Base-by-base conservation (phyloP, 2,329 filamentous ascomycete species). In the Zalaria obscura region DNA sequence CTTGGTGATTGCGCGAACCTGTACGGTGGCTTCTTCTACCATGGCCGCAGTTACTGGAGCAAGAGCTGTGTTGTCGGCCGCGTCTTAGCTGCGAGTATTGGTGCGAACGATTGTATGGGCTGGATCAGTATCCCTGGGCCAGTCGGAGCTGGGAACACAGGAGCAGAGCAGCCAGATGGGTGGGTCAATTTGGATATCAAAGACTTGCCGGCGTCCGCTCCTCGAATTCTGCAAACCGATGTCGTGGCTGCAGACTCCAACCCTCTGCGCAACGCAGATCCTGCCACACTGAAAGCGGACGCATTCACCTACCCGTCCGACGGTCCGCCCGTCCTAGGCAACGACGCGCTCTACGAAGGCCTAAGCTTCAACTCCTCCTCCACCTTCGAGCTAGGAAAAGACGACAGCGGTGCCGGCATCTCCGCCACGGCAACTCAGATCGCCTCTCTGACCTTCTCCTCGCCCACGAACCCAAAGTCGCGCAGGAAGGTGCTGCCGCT, bases 31-130 rank as follows among this genome's bases (percentile, higher is more conserved):
- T 74, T 77, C 45, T 52, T 70, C 25, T 73, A 71, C 44, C 49
- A 57, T 5, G 61, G 57, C 3, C 60, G 60, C 29, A 69, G 65
- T 37, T 77, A 68, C 64, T 77, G 73, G 73, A 75, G 71, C 51
- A 75, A 73, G 51, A 60, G 59, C 35, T 72, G 66, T 33, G 60
- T 76, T 28, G 62, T 73, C n/a, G 70, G 68, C 0, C 64, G 71
- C 27, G 69, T 76, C 1, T 45, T 77, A 27, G 66, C 67, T 29
- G 62, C 66, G 35, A 40, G 64, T 27, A 53, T 61, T 5, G 65
- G 60, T 9, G 62, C 65, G 4, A 56, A 58, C 31, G 68, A 71
- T 40, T 72, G 67, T 43, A 72, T 75, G 68, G 72, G 70, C 5
- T 76, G 73, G 73, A 60, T 73, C 5, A 54, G 60, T 27, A 48